Evolutionary conservation across 805 yeast genomes (phyloP).

Genomic region (Phaffomyces opuntiae): DNA sequence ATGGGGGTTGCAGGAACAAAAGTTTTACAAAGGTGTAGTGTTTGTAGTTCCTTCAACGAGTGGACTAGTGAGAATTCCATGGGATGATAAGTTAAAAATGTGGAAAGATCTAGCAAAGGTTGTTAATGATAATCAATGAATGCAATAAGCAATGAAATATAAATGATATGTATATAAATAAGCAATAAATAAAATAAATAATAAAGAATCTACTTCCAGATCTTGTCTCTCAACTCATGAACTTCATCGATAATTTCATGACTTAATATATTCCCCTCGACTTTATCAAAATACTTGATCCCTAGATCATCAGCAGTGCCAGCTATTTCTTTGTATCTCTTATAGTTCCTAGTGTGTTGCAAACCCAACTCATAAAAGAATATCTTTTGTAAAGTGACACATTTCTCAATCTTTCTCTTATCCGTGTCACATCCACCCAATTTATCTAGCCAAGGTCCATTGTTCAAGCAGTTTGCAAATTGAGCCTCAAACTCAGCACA

Average conservation of each 20-base stretch:
- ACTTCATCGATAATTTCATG: slow-evolving; percentile 8
- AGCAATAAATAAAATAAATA: too few species aligned
- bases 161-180: too few species aligned
- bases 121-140: not conserved
- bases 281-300: slow-evolving; percentile 8
- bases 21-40: slow-evolving; percentile 20
- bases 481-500: slow-evolving; percentile 19
- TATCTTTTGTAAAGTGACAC: slow-evolving; percentile 14
- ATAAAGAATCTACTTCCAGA: slow-evolving; percentile 10
- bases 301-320: slow-evolving; percentile 15
- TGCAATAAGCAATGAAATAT: too few species aligned
- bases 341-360: slow-evolving; percentile 4
- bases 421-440: slow-evolving; percentile 13
- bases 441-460: slow-evolving; percentile 15
- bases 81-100: slow-evolving; percentile 35
- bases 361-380: slow-evolving; percentile 13
- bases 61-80: slow-evolving; percentile 54
- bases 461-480: slow-evolving; percentile 15
- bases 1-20: slow-evolving; percentile 43
- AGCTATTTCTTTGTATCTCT: slow-evolving; percentile 8
- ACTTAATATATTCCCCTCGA: slow-evolving; percentile 2
- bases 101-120: slow-evolving; percentile 37
- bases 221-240: slow-evolving; percentile 10
- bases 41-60: slow-evolving; percentile 70
- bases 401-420: slow-evolving; percentile 8